These are phyloP conservation scores for Aspergillus sclerotioniger DNA, from an alignment of 495 filamentous ascomycete genomes.

Conservation along the genomic window DNA sequence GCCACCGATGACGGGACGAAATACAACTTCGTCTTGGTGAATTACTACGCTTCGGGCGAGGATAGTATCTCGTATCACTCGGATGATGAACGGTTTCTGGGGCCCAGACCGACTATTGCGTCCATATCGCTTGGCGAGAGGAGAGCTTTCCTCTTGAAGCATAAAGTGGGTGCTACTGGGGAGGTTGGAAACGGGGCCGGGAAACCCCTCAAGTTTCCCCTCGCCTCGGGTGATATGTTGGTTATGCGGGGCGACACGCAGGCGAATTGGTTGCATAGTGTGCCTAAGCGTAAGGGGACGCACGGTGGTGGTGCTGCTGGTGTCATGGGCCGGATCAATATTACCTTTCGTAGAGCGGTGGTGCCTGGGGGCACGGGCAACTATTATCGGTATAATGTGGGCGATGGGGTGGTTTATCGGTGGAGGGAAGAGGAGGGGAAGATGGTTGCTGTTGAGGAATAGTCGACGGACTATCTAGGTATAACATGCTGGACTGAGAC, in stretches of 20 bases:
- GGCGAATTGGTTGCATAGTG: constrained; percentile 66
- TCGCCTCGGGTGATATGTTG: constrained; percentile 68
- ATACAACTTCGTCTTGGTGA: constrained; percentile 75
- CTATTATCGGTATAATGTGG: constrained; percentile 75
- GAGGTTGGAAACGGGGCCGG: neutral
- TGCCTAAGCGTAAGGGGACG: constrained; percentile 72
- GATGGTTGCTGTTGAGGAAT: constrained; percentile 43
- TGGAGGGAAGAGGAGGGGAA: constrained; percentile 55
- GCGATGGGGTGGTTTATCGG: constrained; percentile 56
- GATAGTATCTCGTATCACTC: constrained; percentile 75
- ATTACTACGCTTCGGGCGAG: constrained; percentile 68
- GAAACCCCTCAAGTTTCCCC: constrained; percentile 55
- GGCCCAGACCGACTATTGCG: constrained; percentile 63
- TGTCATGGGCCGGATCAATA: constrained; percentile 62
- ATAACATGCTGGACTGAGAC: no score
- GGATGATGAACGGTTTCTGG: constrained; percentile 74
- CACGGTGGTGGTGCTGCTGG: constrained; percentile 48
- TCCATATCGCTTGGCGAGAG: constrained; percentile 65
- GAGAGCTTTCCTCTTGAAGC: constrained; percentile 70
- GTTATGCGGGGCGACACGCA: constrained; percentile 71
- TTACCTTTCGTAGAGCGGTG: constrained; percentile 67
- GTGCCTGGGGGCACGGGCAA: constrained; percentile 67
- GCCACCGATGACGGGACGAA: constrained; percentile 47
- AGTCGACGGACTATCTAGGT: neutral
- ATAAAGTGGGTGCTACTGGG: constrained; percentile 41